Evolutionary conservation across 2,329 filamentous ascomycete genomes (phyloP), one percentile per base, ranked within the genome.

Genomic region (Lachnellula suecica): DNA sequence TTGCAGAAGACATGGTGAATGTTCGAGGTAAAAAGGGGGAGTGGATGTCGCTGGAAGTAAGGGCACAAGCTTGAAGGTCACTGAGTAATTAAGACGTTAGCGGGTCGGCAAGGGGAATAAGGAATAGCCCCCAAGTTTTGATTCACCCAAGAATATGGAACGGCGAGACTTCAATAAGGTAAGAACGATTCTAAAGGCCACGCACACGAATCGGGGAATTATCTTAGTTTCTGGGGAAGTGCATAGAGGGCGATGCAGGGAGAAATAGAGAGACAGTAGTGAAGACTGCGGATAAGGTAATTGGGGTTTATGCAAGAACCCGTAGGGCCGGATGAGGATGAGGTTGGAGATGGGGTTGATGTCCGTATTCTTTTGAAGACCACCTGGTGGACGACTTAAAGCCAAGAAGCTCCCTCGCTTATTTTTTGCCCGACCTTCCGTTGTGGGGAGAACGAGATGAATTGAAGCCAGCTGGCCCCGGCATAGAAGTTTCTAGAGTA

Each of bases 1-100:
- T 51, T 29, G 53, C 43, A 17, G 66, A 59, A 55, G 66, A 57
- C 66, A 68, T 68, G 43, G 19, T 59, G 51, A 23, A 31, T 17
- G 8, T 29, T 23, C 24, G 47, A 27, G 41, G 49, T 29, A 51
- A 51, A 35, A 45, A 41, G 20, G 20, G 47, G 25, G 24, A 44
- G 42, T 47, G 27, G 25, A 47, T 52, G 35, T 44, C 25, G 4
- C 15, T 50, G 8, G n/a, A 15, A 24, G 34, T 23, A 46, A 34
- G 44, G 35, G 17, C 15, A 46, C 9, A 35, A 34, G 19, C 25
- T n/a, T n/a, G n/a, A n/a, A n/a, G n/a, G 17, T 15, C 20, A 20
- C 20, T 40, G 20, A 19, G n/a, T 31, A 40, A 22, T 23, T 22
- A 11, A 20, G 37, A n/a, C 15, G 31, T 35, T n/a, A 35, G 31